phyloP scores from a whole-genome alignment of 148 eudicot species.

The Rhododendron mucronatum region DNA sequence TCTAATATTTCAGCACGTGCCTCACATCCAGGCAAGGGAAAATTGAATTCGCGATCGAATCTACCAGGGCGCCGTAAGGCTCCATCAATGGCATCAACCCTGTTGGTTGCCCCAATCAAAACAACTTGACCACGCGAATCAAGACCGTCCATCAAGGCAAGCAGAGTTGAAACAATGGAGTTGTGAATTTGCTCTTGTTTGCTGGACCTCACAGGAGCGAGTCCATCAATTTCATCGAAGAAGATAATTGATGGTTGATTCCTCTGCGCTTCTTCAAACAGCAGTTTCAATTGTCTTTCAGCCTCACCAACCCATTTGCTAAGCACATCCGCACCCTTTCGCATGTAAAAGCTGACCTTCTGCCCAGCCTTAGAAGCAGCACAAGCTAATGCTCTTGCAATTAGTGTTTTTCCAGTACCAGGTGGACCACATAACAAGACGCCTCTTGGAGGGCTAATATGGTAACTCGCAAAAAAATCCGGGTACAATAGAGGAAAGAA shows the following conservation, averaged over 20 bases:
- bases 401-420: constrained; percentile 94
- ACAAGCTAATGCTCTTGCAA: constrained; percentile 93
- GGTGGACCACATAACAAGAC: constrained; percentile 98
- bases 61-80: constrained; percentile 99
- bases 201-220: constrained; percentile 98
- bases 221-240: constrained; percentile 98
- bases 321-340: constrained; percentile 99
- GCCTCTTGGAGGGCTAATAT: constrained; percentile 96
- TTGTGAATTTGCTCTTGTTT: constrained; percentile 99
- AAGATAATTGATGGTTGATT: constrained; percentile 98
- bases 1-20: constrained; percentile 95
- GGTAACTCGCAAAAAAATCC: constrained; percentile 92
- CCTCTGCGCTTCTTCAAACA: constrained; percentile 96
- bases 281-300: constrained; percentile 85
- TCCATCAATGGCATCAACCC: constrained; percentile 98
- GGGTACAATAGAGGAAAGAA: constrained; percentile 96
- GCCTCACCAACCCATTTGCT: constrained; percentile 99
- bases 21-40: constrained; percentile 92
- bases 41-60: constrained; percentile 94
- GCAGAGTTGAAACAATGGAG: constrained; percentile 95
- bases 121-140: constrained; percentile 99
- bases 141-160: constrained; percentile 99
- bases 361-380: constrained; percentile 99
- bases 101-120: constrained; percentile 95
- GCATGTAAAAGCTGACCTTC: constrained; percentile 99